A percentile compares a stretch with the other conserved stretches of the same genome.
phyloP scores from a whole-genome alignment of 495 filamentous ascomycete genomes.

The Aspergillus conjunctus region DNA sequence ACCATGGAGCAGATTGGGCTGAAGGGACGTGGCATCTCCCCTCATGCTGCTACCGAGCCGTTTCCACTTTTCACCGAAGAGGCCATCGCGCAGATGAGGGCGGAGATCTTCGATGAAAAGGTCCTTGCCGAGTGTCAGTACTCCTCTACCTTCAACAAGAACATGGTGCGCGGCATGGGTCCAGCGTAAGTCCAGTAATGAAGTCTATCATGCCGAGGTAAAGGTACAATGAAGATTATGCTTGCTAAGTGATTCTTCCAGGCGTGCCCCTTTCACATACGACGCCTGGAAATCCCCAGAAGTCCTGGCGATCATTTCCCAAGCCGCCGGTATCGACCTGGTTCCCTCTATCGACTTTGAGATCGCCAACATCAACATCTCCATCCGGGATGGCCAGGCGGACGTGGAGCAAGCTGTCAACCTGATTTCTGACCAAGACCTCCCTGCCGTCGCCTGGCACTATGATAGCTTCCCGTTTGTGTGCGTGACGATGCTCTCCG shows the following conservation, averaged over 20 bases:
- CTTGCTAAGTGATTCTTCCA: conserved; percentile 21
- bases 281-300: conserved; percentile 69
- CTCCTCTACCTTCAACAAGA: conserved; percentile 60
- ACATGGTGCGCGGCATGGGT: conserved; percentile 66
- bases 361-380: conserved; percentile 72
- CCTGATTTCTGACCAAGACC: conserved; percentile 12
- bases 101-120: conserved; percentile 61
- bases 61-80: conserved; percentile 69
- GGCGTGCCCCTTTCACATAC: conserved; percentile 66
- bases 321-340: conserved; percentile 69
- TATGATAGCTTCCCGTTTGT: conserved; percentile 76
- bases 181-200: conserved; percentile 54
- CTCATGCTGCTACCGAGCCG: conserved; percentile 67
- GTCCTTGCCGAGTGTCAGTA: conserved; percentile 66
- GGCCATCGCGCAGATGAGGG: conserved; percentile 63
- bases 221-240: not conserved
- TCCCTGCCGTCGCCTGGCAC: conserved; percentile 70
- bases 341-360: conserved; percentile 70
- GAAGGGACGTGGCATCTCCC: conserved; percentile 60
- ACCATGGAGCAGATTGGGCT: conserved; percentile 63
- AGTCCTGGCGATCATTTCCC: conserved; percentile 62
- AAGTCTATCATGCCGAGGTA: not conserved
- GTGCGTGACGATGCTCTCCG: conserved; percentile 75
- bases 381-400: conserved; percentile 47
- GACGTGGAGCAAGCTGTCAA: not conserved